A percentile compares a stretch with the other conserved stretches of the same genome.
These are phyloP conservation scores for Arthroderma sp. DNA, from an alignment of 2,329 filamentous ascomycete genomes.

Conservation along the genomic window DNA sequence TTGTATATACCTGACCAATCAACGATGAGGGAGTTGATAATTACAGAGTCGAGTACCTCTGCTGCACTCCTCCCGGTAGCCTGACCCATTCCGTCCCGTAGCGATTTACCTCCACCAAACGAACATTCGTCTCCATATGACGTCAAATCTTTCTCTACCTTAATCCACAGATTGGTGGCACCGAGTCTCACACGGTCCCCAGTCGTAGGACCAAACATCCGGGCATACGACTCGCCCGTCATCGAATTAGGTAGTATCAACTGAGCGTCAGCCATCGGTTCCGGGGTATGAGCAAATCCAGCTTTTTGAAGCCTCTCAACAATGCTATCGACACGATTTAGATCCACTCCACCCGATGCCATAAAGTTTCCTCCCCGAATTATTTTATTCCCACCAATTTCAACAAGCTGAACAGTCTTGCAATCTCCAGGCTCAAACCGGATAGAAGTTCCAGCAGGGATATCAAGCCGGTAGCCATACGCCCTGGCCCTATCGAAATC, in stretches of 20 bases:
- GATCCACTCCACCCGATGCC: conserved; percentile 58
- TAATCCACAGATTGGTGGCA: conserved; percentile 76
- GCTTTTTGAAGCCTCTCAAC: conserved; percentile 52
- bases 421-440: conserved; percentile 89
- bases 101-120: conserved; percentile 87
- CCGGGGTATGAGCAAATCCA: conserved; percentile 65
- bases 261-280: conserved; percentile 45
- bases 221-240: conserved; percentile 63
- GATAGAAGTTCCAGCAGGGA: conserved; percentile 79
- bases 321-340: conserved; percentile 51
- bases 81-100: conserved; percentile 93
- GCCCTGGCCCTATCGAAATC: conserved; percentile 73
- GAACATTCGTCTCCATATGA: conserved; percentile 85
- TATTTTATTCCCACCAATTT: conserved; percentile 67
- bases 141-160: conserved; percentile 75
- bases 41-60: conserved; percentile 67
- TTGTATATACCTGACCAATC: conserved; percentile 93
- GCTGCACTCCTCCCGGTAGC: conserved; percentile 60
- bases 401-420: conserved; percentile 78
- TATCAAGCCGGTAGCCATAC: conserved; percentile 78
- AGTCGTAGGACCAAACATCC: conserved; percentile 87
- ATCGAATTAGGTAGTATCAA: conserved; percentile 54
- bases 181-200: conserved; percentile 76
- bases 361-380: conserved; percentile 77
- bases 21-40: conserved; percentile 79